Conservation (phyloP, 495 filamentous ascomycete genomes). For the Tuber calosporum region DNA sequence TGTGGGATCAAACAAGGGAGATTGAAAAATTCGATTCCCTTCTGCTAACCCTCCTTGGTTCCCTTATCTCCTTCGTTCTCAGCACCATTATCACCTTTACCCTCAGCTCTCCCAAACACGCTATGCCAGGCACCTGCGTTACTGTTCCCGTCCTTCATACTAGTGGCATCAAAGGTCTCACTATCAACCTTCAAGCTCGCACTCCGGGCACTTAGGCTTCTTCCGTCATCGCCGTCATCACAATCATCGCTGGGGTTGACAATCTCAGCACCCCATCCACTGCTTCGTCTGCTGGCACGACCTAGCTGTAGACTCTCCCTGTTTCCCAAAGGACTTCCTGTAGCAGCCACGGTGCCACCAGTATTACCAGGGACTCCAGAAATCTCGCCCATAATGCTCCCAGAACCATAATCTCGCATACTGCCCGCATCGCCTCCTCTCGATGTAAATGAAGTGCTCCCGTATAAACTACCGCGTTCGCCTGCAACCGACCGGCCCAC, state of each 20-base stretch:
- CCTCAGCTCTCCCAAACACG: constrained; percentile 26
- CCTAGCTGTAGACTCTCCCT: constrained; percentile 28
- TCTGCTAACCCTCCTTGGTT: constrained; percentile 5
- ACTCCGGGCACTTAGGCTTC: constrained; percentile 25
- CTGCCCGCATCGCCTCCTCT: constrained; percentile 29
- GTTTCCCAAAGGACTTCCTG: constrained; percentile 20
- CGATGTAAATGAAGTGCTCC: constrained; percentile 23
- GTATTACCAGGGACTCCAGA: constrained; percentile 8
- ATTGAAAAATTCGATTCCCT: background rate
- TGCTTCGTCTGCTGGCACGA: constrained; percentile 14
- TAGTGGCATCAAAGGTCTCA: constrained; percentile 16
- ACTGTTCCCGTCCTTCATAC: constrained; percentile 37
- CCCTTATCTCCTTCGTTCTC: constrained; percentile 7
- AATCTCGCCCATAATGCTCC: constrained; percentile 32
- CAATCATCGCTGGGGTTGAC: constrained; percentile 13
- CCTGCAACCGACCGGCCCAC: constrained; percentile 29
- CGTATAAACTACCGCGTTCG: constrained; percentile 23
- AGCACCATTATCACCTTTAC: constrained; percentile 1
- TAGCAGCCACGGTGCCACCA: constrained; percentile 6
- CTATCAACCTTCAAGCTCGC: constrained; percentile 19
- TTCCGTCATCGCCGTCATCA: constrained; percentile 21
- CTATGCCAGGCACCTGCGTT: constrained; percentile 39
- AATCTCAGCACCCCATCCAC: constrained; percentile 19
- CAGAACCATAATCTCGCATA: constrained; percentile 17
- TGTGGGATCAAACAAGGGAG: background rate